Percentiles rank a stretch among this genome's conserved stretches.
Evolutionary conservation across 495 filamentous ascomycete genomes (phyloP).

Genomic region (Penicillium flavigenum): DNA sequence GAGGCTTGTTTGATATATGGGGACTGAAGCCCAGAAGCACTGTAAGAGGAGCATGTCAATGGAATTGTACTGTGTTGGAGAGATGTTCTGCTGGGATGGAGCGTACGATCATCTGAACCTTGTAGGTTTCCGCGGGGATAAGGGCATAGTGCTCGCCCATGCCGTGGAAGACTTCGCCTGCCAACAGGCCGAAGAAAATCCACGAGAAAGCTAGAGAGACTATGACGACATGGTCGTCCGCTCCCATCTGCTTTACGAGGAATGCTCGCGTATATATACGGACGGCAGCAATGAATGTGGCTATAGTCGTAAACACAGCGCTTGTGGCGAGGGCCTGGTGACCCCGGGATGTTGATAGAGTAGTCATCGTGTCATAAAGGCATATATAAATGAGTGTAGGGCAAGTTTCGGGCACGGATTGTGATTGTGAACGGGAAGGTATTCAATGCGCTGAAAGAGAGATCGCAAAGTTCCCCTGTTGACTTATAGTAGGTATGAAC

Average conservation of each 20-base stretch:
- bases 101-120: constrained; percentile 37
- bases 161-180: constrained; percentile 37
- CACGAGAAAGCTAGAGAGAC: constrained; percentile 34
- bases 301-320: constrained; percentile 34
- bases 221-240: constrained; percentile 46
- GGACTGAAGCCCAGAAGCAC: constrained; percentile 41
- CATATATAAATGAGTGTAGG: constrained; percentile 2
- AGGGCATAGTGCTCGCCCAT: constrained; percentile 36
- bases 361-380: constrained; percentile 30
- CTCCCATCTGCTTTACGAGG: constrained; percentile 58
- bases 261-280: constrained; percentile 55
- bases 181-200: constrained; percentile 36
- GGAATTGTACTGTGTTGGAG: neutral
- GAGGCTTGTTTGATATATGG: constrained; percentile 37
- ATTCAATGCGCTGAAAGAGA: neutral
- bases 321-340: constrained; percentile 32
- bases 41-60: constrained; percentile 5
- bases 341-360: constrained; percentile 31
- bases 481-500: neutral
- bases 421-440: neutral
- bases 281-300: constrained; percentile 29
- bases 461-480: neutral
- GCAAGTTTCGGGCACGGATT: neutral
- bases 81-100: neutral
- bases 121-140: constrained; percentile 25